Evolutionary conservation across 176 grass and related monocot species (phyloP), one percentile per base, ranked within the genome.

Genomic region (Raddia guianensis): DNA sequence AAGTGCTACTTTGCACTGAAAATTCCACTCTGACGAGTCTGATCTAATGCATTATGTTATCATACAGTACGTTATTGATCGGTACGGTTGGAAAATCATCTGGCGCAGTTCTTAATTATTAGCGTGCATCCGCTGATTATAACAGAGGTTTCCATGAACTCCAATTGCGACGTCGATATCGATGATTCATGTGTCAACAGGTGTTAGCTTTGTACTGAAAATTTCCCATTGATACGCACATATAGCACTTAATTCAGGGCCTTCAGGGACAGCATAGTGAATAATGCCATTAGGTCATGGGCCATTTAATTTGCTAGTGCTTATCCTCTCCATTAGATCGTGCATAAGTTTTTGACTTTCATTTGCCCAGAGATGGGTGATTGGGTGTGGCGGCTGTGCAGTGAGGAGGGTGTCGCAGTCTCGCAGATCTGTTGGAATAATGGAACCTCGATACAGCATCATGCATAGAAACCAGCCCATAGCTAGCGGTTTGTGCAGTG

Each of bases 261-360:
- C 7, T 2, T 54, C 13, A 16, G 48, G 9, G 14, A 49, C 37
- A 50, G 37, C 27, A 70, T 14, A 43, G 12, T 27, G 64, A 70
- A 48, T 72, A 65, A 79, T 85, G 83, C 67, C 34, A 73, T 73
- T 79, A 85, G 83, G 83, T 73, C 75, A 73, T 10, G 47, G 7
- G 11, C 75, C 83, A 85, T 85, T 85, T 59, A 8, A 85, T 85
- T 85, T 59, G 12, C 7, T 42, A 65, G 75, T 85, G 75, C 75
- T 79, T 73, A 85, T 79, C 75, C 56, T 79, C 15, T 40, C 37
- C 3, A 40, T 40, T 5, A 27, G 19, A 57, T 61, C 13, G 49
- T 72, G 66, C 45, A 64, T 54, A 65, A 46, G 37, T 55, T 79
- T 72, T 85, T 79, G 68, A 85, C 83, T 79, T 85, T 16, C 55